phyloP scores from a whole-genome alignment of 179 eudicot species.

The Corrigiola litoralis region DNA sequence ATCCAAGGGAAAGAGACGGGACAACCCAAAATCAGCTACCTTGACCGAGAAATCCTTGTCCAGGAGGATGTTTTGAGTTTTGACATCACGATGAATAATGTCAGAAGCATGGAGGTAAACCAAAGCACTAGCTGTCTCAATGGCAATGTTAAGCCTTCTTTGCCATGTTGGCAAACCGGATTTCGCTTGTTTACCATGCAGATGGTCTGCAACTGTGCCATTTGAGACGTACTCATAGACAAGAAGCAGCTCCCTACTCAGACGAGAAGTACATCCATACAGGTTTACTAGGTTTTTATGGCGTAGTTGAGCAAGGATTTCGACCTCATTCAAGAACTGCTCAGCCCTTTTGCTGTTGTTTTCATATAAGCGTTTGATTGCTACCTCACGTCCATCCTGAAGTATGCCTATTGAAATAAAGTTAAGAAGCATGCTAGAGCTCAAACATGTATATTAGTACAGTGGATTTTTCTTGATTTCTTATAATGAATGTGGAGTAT shows the following conservation, averaged over 20 bases:
- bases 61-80: slow-evolving; percentile 32
- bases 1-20: slow-evolving; percentile 29
- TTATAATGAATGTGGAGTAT: no score
- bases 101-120: slow-evolving; percentile 30
- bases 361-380: slow-evolving; percentile 32
- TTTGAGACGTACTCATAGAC: slow-evolving; percentile 30
- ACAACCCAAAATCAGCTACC: slow-evolving; percentile 33
- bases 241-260: slow-evolving; percentile 28
- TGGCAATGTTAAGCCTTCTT: slow-evolving; percentile 23
- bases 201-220: slow-evolving; percentile 37
- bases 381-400: slow-evolving; percentile 31
- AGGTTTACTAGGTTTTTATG: slow-evolving; percentile 31
- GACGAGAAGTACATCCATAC: slow-evolving; percentile 33
- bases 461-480: not conserved
- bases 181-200: slow-evolving; percentile 19
- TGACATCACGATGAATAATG: slow-evolving; percentile 29
- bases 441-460: not conserved
- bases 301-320: slow-evolving; percentile 29
- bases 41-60: slow-evolving; percentile 25
- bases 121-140: slow-evolving; percentile 22
- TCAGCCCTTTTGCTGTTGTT: slow-evolving; percentile 25
- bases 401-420: slow-evolving; percentile 15
- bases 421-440: not conserved
- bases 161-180: slow-evolving; percentile 2
- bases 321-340: slow-evolving; percentile 34